Base-by-base conservation (phyloP, 129 eudicot species). In the Flaveria trinervia region DNA sequence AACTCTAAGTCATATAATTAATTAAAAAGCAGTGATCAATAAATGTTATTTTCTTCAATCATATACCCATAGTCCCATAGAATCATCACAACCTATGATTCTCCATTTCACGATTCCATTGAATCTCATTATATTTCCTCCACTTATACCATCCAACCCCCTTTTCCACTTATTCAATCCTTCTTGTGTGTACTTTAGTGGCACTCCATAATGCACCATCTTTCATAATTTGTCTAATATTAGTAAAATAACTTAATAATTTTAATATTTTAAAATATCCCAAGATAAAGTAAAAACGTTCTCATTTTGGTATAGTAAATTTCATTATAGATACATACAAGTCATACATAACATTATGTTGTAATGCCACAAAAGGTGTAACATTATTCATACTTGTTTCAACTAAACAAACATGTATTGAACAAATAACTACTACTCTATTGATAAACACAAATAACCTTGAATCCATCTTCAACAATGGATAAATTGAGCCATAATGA, bases 381-480 rank as follows among this genome's bases (percentile, higher is more conserved):
- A 36, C 41, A 36, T 4, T 36, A 36, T 36, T n/a, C 17, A 36
- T 41, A 0, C 11, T 52, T 54, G n/a, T 67, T 67, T 1, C 5
- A 55, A 43, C 6, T 52, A 23, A 64, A 77, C 44, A 77, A 51
- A 13, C 41, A 18, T 51, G 8, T 65, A 64, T 5, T 7, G 1
- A 41, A 77, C 20, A 36, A 36, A 36, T 36, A 5, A 36, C 12
- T 25, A 6, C 15, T 9, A 72, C 54, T 44, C 48, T 68, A 83
- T 66, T 75, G 55, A 59, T 82, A 71, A 89, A 83, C 28, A 89
- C 85, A 16, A 90, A 81, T 71, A 90, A 76, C 52, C n/a, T 66
- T 36, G 1, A 45, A 45, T 9, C 50, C 2, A 45, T 45, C 97
- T 36, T 36, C 41, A 36, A 36, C 5, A 36, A 5, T 1, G 41